A percentile compares a stretch with the other conserved stretches of the same genome.
phyloP scores from a whole-genome alignment of 2,329 filamentous ascomycete species.

The Cladophialophora psammophila region DNA sequence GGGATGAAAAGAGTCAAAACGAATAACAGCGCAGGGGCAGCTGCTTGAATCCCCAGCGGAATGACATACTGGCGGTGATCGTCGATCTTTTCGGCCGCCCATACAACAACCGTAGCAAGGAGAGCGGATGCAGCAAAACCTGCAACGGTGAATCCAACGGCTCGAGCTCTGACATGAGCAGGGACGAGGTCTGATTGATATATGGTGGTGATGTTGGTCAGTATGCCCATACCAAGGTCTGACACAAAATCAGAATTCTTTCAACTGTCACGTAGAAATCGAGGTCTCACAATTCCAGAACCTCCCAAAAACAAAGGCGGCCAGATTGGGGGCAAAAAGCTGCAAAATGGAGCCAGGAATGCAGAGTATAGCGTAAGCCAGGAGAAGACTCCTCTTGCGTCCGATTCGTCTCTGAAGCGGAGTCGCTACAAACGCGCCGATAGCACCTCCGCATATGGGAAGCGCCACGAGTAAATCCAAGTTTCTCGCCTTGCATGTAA shows the following conservation, averaged over 20 bases:
- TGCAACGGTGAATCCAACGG: constrained; percentile 35
- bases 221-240: constrained; percentile 2
- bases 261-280: not conserved
- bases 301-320: constrained; percentile 46
- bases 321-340: constrained; percentile 48
- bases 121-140: constrained; percentile 43
- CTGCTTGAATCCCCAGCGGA: constrained; percentile 48
- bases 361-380: constrained; percentile 45
- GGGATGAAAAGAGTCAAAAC: constrained; percentile 44
- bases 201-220: constrained; percentile 43
- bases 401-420: constrained; percentile 46
- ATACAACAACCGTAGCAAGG: constrained; percentile 46
- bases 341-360: constrained; percentile 46
- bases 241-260: not conserved
- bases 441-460: constrained; percentile 46
- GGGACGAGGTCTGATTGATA: constrained; percentile 50
- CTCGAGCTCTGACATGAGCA: constrained; percentile 44
- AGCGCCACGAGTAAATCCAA: constrained; percentile 47
- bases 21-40: constrained; percentile 44
- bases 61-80: constrained; percentile 45
- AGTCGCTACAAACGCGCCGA: constrained; percentile 46
- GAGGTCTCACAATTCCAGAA: constrained; percentile 41
- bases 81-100: constrained; percentile 41
- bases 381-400: constrained; percentile 47
- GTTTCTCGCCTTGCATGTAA: constrained; percentile 41